Evolutionary conservation across 2,329 filamentous ascomycete species (phyloP).

Genomic region (Pestalotiopsis sp.): DNA sequence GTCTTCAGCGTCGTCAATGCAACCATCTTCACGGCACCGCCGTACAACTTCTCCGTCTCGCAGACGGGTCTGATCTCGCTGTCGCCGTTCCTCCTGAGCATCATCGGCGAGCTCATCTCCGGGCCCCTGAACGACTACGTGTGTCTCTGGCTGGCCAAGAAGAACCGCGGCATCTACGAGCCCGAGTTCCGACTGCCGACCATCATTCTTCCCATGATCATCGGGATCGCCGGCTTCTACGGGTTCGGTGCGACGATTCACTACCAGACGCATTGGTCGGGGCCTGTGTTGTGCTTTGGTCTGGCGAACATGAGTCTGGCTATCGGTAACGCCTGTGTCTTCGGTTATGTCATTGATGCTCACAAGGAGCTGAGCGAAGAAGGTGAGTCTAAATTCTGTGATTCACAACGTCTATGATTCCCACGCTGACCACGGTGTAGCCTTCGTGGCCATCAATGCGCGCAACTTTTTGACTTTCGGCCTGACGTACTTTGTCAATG

Average conservation of each 20-base stretch:
- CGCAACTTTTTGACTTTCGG: slow-evolving; percentile 50
- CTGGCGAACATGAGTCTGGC: slow-evolving; percentile 51
- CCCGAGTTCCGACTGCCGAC: slow-evolving; percentile 51
- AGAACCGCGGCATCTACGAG: slow-evolving; percentile 55
- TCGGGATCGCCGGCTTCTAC: slow-evolving; percentile 47
- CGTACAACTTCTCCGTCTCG: slow-evolving; percentile 53
- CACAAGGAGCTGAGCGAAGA: slow-evolving; percentile 49
- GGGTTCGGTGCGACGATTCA: slow-evolving; percentile 49
- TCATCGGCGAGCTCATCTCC: slow-evolving; percentile 46
- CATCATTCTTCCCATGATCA: slow-evolving; percentile 40
- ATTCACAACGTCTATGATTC: background rate
- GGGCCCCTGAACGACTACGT: slow-evolving; percentile 50
- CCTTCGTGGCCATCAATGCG: slow-evolving; percentile 54
- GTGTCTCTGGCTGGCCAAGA: slow-evolving; percentile 46
- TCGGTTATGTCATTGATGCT: slow-evolving; percentile 53
- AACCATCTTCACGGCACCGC: slow-evolving; percentile 50
- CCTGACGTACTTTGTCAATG: slow-evolving; percentile 45
- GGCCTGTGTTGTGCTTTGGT: slow-evolving; percentile 50
- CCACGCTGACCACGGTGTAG: slow-evolving; percentile 22
- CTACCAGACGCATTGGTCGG: slow-evolving; percentile 48
- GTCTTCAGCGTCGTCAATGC: slow-evolving; percentile 51
- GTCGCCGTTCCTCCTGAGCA: slow-evolving; percentile 49
- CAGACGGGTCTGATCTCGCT: slow-evolving; percentile 53
- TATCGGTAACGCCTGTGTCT: slow-evolving; percentile 48
- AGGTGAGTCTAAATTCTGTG: slow-evolving; percentile 20